Percentiles rank a stretch among this genome's conserved stretches.
Conservation (phyloP, 768 basidiomycete genomes). For the Rhodotorula diobovata region DNA sequence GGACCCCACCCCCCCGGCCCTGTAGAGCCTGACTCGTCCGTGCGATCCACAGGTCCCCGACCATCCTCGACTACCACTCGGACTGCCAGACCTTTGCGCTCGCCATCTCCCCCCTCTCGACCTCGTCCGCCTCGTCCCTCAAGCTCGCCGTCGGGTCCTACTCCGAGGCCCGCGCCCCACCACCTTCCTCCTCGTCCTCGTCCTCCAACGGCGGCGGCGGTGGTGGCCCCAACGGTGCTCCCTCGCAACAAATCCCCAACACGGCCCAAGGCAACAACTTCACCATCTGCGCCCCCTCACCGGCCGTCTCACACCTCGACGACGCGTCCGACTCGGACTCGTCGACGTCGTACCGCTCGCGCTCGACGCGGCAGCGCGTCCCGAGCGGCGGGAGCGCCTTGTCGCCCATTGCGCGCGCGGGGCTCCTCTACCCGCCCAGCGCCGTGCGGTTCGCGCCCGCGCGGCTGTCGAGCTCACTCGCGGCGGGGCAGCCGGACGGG, state of each 20-base stretch:
- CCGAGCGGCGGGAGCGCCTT: conserved; percentile 63
- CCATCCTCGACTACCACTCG: conserved; percentile 37
- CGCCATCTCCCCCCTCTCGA: conserved; percentile 38
- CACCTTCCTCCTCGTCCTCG: conserved; percentile 39
- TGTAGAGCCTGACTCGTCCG: background rate
- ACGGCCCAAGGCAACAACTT: conserved; percentile 64
- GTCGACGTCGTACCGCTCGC: conserved; percentile 4
- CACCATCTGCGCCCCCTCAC: conserved; percentile 70
- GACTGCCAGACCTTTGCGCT: conserved; percentile 36
- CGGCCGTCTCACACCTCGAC: conserved; percentile 62
- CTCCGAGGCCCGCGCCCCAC: conserved; percentile 61
- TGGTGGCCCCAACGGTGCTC: background rate
- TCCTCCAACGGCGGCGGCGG: background rate
- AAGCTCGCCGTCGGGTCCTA: conserved; percentile 81
- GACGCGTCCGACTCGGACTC: conserved; percentile 70
- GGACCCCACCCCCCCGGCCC: background rate
- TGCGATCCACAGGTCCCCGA: conserved; percentile 18
- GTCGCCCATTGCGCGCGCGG: conserved; percentile 72
- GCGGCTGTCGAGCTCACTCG: conserved; percentile 17
- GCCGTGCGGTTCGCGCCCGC: conserved; percentile 87
- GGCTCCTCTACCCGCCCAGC: conserved; percentile 89
- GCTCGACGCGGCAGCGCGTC: conserved; percentile 14
- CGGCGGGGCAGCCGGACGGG: conserved; percentile 32
- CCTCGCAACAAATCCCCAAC: background rate
- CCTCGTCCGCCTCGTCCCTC: conserved; percentile 45